These are phyloP conservation scores for Filobasidium floriforme DNA, from an alignment of 768 basidiomycete species.

Conservation along the genomic window DNA sequence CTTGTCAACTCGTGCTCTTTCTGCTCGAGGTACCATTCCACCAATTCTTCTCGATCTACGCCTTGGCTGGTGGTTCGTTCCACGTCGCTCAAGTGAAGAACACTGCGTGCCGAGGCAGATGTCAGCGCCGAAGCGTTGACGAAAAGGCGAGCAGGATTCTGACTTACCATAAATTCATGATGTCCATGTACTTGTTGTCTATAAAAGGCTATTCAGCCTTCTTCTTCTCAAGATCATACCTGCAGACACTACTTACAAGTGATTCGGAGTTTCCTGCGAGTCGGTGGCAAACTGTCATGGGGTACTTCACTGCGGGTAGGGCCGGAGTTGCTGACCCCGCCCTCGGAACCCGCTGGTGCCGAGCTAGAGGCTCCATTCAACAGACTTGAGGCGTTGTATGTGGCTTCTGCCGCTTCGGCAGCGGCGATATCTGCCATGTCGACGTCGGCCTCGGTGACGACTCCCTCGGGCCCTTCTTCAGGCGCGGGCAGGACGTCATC, in stretches of 20 bases:
- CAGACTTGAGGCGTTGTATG: conserved; percentile 27
- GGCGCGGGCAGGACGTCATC: conserved; percentile 52
- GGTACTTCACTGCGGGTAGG: conserved; percentile 20
- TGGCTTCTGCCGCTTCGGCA: conserved; percentile 45
- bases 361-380: conserved; percentile 35
- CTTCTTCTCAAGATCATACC: not conserved
- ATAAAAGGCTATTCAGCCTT: not conserved
- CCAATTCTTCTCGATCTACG: conserved; percentile 78
- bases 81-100: conserved; percentile 67
- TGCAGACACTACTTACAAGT: conserved; percentile 50
- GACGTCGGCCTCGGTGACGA: conserved; percentile 54
- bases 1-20: conserved; percentile 75
- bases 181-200: conserved; percentile 80
- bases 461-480: conserved; percentile 54
- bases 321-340: not conserved
- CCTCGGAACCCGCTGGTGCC: not conserved
- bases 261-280: conserved; percentile 67
- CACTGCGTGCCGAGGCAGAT: conserved; percentile 47
- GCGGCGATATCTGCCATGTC: conserved; percentile 59
- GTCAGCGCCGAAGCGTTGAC: not conserved
- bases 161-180: conserved; percentile 61
- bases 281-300: conserved; percentile 44
- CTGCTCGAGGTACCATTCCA: conserved; percentile 92
- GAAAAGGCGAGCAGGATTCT: too few relatives aligned
- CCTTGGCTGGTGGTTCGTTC: conserved; percentile 71